Base-by-base conservation (phyloP, 2,329 filamentous ascomycete genomes). In the Fusarium nematophilum region DNA sequence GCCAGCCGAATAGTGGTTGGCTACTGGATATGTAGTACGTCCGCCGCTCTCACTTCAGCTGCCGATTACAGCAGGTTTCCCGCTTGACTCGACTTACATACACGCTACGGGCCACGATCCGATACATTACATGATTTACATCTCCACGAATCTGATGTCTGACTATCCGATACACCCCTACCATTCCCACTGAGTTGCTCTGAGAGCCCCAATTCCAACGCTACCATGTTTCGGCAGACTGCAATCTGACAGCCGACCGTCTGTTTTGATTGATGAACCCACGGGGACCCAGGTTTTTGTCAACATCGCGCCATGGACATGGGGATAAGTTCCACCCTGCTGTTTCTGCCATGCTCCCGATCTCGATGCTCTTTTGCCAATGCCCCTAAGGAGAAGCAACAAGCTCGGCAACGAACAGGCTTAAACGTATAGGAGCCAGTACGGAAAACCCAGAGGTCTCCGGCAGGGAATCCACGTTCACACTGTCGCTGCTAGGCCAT, bases 261-360 rank as follows among this genome's bases (percentile, higher is more conserved):
- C 30, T 44, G 42, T 44, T 10, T 34, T 49, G 38, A 33, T 57
- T 51, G 47, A 30, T 51, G 30, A 34, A 31, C 30, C 29, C 53
- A 57, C 18, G 36, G 44, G 44, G 6, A 25, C 30, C 48, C 45
- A 47, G 46, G 23, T 34, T 43, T 53, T 59, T 45, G 56, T 57
- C 40, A 46, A 18, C 26, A 59, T 57, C 47, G 56, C 47, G 30
- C 52, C 59, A 59, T 48, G 47, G 31, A 49, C 48, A 45, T 25
- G 46, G 40, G 39, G 57, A 49, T 52, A 33, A 48, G 56, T 57
- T 55, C 51, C 59, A 57, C 59, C 18, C 25, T 36, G 25, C 38
- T 25, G 17, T 47, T 40, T 15, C 25, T 43, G 29, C 46, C 52
- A 48, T 58, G 34, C 18, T 48, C 33, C 31, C 48, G 45, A 54